A percentile compares a stretch with the other conserved stretches of the same genome.
phyloP scores from a whole-genome alignment of 2,329 filamentous ascomycete genomes.

The Rhytidhysteron rufulum region DNA sequence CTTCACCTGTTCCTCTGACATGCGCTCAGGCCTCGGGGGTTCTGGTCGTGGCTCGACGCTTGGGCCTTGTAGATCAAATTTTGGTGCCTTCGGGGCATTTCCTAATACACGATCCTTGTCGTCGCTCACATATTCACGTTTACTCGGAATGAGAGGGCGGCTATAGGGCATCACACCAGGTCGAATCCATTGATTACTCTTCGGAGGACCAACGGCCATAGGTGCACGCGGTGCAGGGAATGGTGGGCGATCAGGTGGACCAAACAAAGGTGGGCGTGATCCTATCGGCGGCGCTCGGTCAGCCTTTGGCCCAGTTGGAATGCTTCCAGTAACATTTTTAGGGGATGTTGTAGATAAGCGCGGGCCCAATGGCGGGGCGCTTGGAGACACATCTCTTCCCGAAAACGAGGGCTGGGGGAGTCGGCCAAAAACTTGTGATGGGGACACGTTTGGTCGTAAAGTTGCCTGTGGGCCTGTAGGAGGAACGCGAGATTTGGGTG shows the following conservation, averaged over 20 bases:
- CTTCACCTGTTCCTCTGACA: conserved; percentile 7
- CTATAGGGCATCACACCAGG: conserved; percentile 30
- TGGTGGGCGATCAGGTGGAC: conserved; percentile 21
- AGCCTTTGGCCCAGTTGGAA: conserved; percentile 40
- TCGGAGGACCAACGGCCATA: conserved; percentile 25
- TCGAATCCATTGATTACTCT: conserved; percentile 42
- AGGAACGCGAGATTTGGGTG: conserved; percentile 22
- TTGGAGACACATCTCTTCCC: conserved; percentile 25
- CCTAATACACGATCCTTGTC: conserved; percentile 38
- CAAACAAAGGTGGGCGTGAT: conserved; percentile 29
- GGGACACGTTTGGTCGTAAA: conserved; percentile 27
- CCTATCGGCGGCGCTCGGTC: conserved; percentile 26
- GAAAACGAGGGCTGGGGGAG: conserved; percentile 20
- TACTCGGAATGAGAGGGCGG: conserved; percentile 37
- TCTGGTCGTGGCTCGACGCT: conserved; percentile 18
- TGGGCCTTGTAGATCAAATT: conserved; percentile 21
- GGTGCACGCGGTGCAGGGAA: conserved; percentile 28
- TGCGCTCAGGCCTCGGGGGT: conserved; percentile 11
- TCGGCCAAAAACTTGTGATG: conserved; percentile 24
- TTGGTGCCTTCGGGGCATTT: conserved; percentile 29
- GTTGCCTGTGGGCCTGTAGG: conserved; percentile 32
- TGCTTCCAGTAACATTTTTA: conserved; percentile 30
- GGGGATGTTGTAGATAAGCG: conserved; percentile 31
- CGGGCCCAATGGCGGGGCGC: conserved; percentile 23
- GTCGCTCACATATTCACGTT: conserved; percentile 42